Conservation (phyloP, 2,329 filamentous ascomycete species). For the Penicillium sp. region DNA sequence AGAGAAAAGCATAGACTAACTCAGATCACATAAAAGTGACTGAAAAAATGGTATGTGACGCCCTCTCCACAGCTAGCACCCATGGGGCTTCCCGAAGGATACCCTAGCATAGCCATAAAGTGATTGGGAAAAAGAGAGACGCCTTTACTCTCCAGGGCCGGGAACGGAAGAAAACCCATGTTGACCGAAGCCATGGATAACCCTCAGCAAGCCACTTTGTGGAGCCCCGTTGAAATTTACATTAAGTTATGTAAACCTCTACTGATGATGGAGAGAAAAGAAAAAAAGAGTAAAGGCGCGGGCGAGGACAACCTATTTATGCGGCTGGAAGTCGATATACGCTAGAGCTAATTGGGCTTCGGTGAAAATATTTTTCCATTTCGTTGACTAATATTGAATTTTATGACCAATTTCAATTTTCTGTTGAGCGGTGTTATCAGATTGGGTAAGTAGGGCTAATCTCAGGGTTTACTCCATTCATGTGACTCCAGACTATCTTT, state of each 20-base stretch:
- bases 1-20: background rate
- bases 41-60: constrained; percentile 39
- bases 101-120: constrained; percentile 46
- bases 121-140: constrained; percentile 47
- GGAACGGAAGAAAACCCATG: constrained; percentile 52
- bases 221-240: constrained; percentile 49
- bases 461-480: background rate
- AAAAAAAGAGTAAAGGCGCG: constrained; percentile 33
- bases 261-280: constrained; percentile 50
- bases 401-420: background rate
- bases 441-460: background rate
- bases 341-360: constrained; percentile 26
- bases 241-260: constrained; percentile 52
- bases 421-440: background rate
- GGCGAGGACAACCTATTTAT: constrained; percentile 29
- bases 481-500: no score
- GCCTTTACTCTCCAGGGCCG: constrained; percentile 46
- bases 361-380: constrained; percentile 9
- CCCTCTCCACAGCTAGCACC: constrained; percentile 49
- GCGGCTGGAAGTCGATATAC: constrained; percentile 10
- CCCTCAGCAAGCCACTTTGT: constrained; percentile 50
- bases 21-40: constrained; percentile 2
- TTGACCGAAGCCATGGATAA: constrained; percentile 45
- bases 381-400: background rate
- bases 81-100: constrained; percentile 41